These are phyloP conservation scores for Solanum gandarillasii DNA, from an alignment of 257 asterid genomes.

Conservation along the genomic window DNA sequence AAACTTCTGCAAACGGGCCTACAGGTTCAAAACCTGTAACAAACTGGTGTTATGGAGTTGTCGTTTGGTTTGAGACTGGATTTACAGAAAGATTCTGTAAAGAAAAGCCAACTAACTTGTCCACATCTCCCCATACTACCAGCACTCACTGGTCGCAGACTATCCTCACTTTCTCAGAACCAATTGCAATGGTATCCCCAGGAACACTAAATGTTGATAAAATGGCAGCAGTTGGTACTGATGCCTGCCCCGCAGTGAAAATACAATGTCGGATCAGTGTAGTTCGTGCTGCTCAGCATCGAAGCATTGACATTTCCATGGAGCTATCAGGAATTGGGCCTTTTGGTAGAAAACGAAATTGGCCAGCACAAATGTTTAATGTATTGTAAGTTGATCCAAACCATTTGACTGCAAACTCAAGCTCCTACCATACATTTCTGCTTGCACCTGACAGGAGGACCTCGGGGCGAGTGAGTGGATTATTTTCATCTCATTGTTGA, in stretches of 20 bases:
- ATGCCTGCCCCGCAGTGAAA: constrained; percentile 49
- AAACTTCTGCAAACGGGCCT: constrained; percentile 1
- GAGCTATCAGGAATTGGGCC: constrained; percentile 47
- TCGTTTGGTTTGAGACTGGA: constrained; percentile 88
- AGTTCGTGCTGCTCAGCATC: constrained; percentile 62
- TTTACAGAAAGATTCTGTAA: constrained; percentile 71
- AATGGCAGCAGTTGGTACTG: constrained; percentile 38
- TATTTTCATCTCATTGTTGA: background rate
- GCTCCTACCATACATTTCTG: background rate
- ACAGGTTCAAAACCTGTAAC: constrained; percentile 10
- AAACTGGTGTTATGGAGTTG: constrained; percentile 70
- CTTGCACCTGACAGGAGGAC: background rate
- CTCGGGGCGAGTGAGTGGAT: background rate
- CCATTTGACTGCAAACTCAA: background rate
- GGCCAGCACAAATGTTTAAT: constrained; percentile 68
- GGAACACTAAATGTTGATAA: constrained; percentile 6
- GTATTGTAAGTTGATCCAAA: constrained; percentile 3
- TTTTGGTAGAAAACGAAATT: constrained; percentile 40
- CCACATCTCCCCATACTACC: constrained; percentile 78
- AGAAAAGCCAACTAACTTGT: constrained; percentile 61
- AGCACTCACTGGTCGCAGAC: constrained; percentile 96
- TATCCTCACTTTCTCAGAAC: constrained; percentile 72
- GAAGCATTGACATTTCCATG: constrained; percentile 88
- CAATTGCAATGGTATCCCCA: constrained; percentile 49
- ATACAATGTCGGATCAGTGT: constrained; percentile 67